Conservation (phyloP, 345 rosid species). For the Noccaea caerulescens region DNA sequence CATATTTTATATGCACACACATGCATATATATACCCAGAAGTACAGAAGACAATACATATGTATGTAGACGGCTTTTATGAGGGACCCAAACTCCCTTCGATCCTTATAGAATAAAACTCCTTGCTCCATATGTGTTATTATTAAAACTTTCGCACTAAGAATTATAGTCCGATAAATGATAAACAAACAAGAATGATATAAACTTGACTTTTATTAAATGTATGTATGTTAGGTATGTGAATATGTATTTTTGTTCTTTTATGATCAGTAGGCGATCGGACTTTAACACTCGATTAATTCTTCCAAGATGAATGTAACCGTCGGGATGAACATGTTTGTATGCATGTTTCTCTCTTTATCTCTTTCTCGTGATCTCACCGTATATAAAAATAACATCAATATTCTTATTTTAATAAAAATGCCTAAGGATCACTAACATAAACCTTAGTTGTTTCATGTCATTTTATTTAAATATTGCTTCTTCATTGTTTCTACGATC, state of each 20-base stretch:
- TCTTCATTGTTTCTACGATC: neutral
- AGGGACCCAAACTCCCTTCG: conserved; percentile 29
- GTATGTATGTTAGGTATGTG: neutral
- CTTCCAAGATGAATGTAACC: no score
- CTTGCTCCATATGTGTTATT: conserved; percentile 17
- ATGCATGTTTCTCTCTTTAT: conserved; percentile 2
- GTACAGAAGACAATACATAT: neutral
- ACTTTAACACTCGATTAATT: no score
- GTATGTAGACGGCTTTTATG: neutral
- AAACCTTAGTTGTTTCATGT: neutral
- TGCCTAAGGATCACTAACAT: neutral
- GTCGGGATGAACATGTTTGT: neutral
- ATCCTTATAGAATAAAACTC: conserved; percentile 2
- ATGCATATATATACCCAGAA: conserved; percentile 19
- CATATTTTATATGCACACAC: conserved; percentile 37
- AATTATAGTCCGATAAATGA: neutral
- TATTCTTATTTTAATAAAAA: neutral
- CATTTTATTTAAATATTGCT: neutral
- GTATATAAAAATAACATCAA: neutral
- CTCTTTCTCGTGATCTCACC: conserved; percentile 1
- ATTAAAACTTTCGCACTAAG: conserved; percentile 11
- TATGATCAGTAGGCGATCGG: no score
- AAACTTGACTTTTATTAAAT: conserved; percentile 25
- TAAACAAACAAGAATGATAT: conserved; percentile 18
- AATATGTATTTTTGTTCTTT: neutral